Evolutionary conservation across 495 filamentous ascomycete species (phyloP), one percentile per base, ranked within the genome.

Genomic region (Apiosordaria backusii): DNA sequence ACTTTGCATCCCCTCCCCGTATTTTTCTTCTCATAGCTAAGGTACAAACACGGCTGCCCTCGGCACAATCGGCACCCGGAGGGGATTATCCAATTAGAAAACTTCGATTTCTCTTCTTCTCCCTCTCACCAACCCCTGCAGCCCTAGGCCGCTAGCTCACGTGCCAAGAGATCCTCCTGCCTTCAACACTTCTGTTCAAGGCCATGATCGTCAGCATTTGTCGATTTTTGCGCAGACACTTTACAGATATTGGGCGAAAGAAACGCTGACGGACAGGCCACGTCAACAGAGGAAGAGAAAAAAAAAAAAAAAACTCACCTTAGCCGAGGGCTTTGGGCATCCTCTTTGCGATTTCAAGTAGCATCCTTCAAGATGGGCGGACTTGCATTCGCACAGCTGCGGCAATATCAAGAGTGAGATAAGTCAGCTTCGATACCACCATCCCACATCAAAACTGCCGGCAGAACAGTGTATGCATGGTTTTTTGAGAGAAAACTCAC

Each of bases 331-430:
- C 59, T 50, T 64, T 19, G 69, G 60, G 35, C 66, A 71, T 19
- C 69, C 69, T 22, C 61, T 50, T n/a, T 68, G 27, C 5, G 69
- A 68, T 18, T 63, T 61, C 23, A 62, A 60, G 50, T 66, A 71
- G 64, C 66, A 64, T 10, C 62, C 69, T 21, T 68, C 60, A 7
- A 18, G 9, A 21, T 64, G 63, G 13, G 69, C 55, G 15, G 27
- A 63, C 50, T 66, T 63, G 57, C 69, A 71, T 26, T 66, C 60
- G 57, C 69, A 68, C 50, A 71, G 40, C 69, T 71, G 22, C 15
- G 35, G 25, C 23, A 45, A 6, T n/a, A 63, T 57, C 16, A 50
- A 53, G 4, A 29, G 13, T 6, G 19, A 23, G 6, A 21, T 10
- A 52, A 24, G 53, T 55, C 53, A 55, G 53, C 53, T 7, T 58